Conservation (phyloP, 805 yeast genomes). For the Candida sakaeoensis region DNA sequence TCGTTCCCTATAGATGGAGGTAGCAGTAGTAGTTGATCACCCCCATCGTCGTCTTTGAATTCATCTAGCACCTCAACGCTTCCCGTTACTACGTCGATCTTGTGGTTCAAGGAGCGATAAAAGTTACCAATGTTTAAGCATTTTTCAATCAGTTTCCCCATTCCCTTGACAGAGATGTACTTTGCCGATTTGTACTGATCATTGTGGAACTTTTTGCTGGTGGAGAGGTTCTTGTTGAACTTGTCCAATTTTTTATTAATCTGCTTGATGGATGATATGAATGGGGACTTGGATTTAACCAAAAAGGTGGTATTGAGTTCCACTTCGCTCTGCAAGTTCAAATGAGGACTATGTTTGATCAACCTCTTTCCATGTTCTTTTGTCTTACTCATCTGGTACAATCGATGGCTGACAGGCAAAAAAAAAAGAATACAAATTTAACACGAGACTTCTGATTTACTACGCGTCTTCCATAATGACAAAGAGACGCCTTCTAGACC, state of each 20-base stretch:
- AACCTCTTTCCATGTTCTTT: conserved; percentile 25
- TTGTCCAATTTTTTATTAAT: conserved; percentile 49
- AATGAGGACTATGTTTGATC: conserved; percentile 55
- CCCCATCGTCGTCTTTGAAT: conserved; percentile 23
- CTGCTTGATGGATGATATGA: conserved; percentile 66
- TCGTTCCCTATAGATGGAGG: conserved; percentile 17
- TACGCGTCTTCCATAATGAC: not conserved
- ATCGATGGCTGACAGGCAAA: not conserved
- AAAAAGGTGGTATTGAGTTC: conserved; percentile 48
- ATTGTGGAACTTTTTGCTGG: conserved; percentile 23
- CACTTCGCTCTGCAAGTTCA: conserved; percentile 35
- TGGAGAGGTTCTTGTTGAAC: conserved; percentile 25
- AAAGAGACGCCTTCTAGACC: conserved; percentile 3
- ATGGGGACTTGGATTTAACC: conserved; percentile 67
- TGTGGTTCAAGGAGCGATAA: conserved; percentile 47
- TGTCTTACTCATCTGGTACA: conserved; percentile 5
- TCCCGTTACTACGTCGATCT: conserved; percentile 60
- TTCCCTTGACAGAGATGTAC: conserved; percentile 60
- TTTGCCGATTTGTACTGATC: conserved; percentile 36
- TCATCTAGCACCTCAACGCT: conserved; percentile 74
- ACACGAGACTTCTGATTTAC: no score
- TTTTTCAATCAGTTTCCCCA: conserved; percentile 67
- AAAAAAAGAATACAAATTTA: not conserved
- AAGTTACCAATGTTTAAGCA: conserved; percentile 59
- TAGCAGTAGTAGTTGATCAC: no score